Base-by-base conservation (phyloP, 2,329 filamentous ascomycete genomes). In the Diaporthe aspalathi region DNA sequence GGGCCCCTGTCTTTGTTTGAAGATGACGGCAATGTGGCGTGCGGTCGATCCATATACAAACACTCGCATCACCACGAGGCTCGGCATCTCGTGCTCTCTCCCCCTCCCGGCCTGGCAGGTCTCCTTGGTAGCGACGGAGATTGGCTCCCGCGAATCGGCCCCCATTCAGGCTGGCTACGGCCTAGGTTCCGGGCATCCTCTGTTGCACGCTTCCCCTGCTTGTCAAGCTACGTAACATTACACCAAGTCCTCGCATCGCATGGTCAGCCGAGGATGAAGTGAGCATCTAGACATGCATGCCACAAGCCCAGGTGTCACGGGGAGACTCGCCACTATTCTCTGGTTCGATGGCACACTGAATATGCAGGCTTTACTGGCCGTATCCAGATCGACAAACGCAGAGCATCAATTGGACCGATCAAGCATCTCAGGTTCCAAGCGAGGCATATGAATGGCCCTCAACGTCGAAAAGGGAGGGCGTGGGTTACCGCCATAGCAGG, bases 161-260 rank as follows among this genome's bases (percentile, higher is more conserved):
- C 9, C 5, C 60, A 47, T 67, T 63, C 45, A 67, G 67, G 52
- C 38, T 38, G 52, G 52, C 43, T 32, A 54, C 66, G 29, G 32
- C 16, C 12, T 43, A 47, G 40, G 5, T n/a, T 47, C 53, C 27
- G 20, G 20, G 45, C 22, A 43, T 67, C 53, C 66, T 5, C 40
- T 67, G 60, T 70, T 50, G 47, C 68, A 67, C 62, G 57, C 29
- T 67, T 49, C 67, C 71, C 67, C 71, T 67, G 68, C 71, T 70
- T 71, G 63, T 65, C 68, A 71, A 71, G 63, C 56, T 40, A 68
- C 22, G 63, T 60, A 70, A 68, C 68, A 53, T 53, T 56, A 57
- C 68, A 70, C 68, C 38, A 54, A 50, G 38, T 49, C 67, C 57
- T 68, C 35, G 27, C 67, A 60, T 68, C 43, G 43, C 67, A 60